These are phyloP conservation scores for Trypethelium eluteriae DNA, from an alignment of 495 filamentous ascomycete species.

Conservation along the genomic window DNA sequence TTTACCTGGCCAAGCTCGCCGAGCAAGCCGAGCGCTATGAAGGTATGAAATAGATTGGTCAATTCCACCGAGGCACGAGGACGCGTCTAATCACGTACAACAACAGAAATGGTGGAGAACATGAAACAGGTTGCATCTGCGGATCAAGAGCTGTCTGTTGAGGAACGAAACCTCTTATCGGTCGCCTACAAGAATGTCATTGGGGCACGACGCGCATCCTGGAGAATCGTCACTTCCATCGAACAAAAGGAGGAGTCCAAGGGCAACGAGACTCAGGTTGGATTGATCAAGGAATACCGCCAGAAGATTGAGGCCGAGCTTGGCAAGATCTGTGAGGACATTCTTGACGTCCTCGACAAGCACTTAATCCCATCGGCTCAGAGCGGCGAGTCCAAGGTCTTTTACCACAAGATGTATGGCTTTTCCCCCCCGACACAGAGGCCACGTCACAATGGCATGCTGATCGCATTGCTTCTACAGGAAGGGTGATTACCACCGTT, in stretches of 20 bases:
- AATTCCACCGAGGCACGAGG: neutral
- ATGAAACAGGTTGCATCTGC: slow-evolving; percentile 98
- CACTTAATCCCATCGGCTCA: slow-evolving; percentile 95
- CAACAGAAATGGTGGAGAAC: slow-evolving; percentile 98
- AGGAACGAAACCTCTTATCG: slow-evolving; percentile 97
- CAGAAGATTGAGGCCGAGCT: slow-evolving; percentile 98
- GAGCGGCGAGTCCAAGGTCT: slow-evolving; percentile 97
- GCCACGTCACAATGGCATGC: neutral
- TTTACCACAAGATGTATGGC: slow-evolving; percentile 99
- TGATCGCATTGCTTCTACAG: slow-evolving; percentile 41
- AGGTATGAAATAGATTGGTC: slow-evolving; percentile 53
- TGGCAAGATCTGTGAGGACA: slow-evolving; percentile 98
- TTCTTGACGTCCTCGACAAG: slow-evolving; percentile 91
- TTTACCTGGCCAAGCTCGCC: slow-evolving; percentile 98
- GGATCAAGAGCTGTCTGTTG: slow-evolving; percentile 94
- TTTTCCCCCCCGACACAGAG: neutral
- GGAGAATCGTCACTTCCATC: slow-evolving; percentile 99
- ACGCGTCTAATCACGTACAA: slow-evolving; percentile 3
- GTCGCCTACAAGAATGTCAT: slow-evolving; percentile 99
- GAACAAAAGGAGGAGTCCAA: slow-evolving; percentile 99
- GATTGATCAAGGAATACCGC: slow-evolving; percentile 97
- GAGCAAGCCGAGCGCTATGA: slow-evolving; percentile 99
- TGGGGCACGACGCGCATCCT: slow-evolving; percentile 95
- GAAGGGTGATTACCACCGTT: slow-evolving; percentile 99
- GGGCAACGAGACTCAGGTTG: slow-evolving; percentile 89